These are phyloP conservation scores for Catharanthus roseus DNA, from an alignment of 257 asterid genomes.

Conservation along the genomic window DNA sequence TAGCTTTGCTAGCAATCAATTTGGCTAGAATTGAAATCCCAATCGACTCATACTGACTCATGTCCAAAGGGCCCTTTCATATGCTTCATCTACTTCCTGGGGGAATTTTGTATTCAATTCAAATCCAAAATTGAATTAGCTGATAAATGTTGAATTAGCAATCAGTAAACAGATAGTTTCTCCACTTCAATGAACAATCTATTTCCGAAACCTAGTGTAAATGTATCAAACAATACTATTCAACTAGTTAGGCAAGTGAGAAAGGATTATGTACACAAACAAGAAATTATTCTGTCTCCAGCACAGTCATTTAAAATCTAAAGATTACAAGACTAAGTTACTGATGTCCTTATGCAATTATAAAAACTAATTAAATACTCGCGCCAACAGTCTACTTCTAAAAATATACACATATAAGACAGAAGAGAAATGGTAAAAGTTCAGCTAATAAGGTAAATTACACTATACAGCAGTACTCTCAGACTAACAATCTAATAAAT, in stretches of 20 bases:
- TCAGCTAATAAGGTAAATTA: not conserved
- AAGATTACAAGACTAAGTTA: not conserved
- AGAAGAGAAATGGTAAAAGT: not conserved
- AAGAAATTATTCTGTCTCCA: not conserved
- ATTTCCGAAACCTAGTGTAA: not conserved
- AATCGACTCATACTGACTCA: not conserved
- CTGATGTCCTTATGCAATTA: too few relatives aligned
- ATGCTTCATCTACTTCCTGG: not conserved
- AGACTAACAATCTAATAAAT: not conserved
- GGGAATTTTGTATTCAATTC: not conserved
- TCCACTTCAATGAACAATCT: not conserved
- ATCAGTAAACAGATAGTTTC: not conserved
- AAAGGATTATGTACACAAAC: not conserved
- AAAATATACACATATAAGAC: not conserved
- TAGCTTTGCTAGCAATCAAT: not conserved
- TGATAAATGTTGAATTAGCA: not conserved
- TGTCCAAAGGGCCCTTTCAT: not conserved
- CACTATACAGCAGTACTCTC: not conserved
- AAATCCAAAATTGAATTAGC: too few relatives aligned
- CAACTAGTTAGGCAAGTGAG: not conserved
- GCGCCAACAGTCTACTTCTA: not conserved
- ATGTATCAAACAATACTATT: not conserved
- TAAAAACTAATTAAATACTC: not conserved
- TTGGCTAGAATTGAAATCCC: not conserved
- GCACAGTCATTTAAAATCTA: not conserved